A percentile compares a stretch with the other conserved stretches of the same genome.
Conservation (phyloP, 768 basidiomycete species). For the Phanerodontia chrysosporium region DNA sequence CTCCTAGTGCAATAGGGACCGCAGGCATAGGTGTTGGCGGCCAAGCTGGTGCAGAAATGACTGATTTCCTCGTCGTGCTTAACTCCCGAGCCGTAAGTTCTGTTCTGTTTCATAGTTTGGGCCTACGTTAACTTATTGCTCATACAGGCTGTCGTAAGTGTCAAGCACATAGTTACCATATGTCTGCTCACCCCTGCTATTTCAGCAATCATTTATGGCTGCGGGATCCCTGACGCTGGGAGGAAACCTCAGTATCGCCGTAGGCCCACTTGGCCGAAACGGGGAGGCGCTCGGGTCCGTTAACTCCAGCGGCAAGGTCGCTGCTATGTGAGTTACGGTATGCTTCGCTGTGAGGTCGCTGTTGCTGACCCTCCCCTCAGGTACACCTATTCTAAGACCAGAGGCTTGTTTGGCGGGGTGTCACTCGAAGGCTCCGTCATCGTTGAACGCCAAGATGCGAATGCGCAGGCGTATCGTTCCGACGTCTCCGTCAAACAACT, state of each 20-base stretch:
- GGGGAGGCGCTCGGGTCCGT: slow-evolving; percentile 87
- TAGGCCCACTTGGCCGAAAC: slow-evolving; percentile 91
- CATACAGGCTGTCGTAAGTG: slow-evolving; percentile 46
- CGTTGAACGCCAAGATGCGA: slow-evolving; percentile 91
- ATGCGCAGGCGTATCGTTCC: slow-evolving; percentile 72
- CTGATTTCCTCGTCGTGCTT: slow-evolving; percentile 86
- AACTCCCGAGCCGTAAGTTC: slow-evolving; percentile 70
- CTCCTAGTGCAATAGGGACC: slow-evolving; percentile 92
- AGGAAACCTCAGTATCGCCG: slow-evolving; percentile 83
- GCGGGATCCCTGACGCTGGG: slow-evolving; percentile 88
- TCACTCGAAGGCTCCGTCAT: slow-evolving; percentile 89
- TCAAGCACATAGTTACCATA: not conserved
- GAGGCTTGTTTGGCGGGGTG: slow-evolving; percentile 90
- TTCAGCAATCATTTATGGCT: slow-evolving; percentile 87
- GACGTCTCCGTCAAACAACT: slow-evolving; percentile 76
- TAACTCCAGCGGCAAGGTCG: slow-evolving; percentile 80
- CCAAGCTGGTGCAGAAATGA: slow-evolving; percentile 81
- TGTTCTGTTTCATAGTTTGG: not conserved
- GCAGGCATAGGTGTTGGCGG: slow-evolving; percentile 88
- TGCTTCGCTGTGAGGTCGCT: not conserved
- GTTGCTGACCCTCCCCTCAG: slow-evolving; percentile 32
- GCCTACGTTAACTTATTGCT: not conserved
- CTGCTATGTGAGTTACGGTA: slow-evolving; percentile 67
- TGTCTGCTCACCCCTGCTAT: not conserved
- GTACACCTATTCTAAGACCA: slow-evolving; percentile 90